phyloP scores from a whole-genome alignment of 495 filamentous ascomycete species.

The Hypomontagnella submonticulosa region DNA sequence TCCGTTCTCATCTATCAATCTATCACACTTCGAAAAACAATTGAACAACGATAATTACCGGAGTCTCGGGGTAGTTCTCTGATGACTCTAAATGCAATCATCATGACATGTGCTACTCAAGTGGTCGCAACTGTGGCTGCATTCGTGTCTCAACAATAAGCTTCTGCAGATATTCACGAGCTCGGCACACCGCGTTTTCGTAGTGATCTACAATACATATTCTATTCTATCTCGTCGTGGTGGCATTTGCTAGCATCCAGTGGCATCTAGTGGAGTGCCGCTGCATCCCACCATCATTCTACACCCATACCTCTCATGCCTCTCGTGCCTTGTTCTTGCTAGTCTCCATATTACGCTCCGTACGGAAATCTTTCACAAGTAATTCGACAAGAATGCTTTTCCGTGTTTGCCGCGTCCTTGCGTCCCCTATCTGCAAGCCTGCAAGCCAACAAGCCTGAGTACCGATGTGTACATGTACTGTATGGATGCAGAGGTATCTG shows the following conservation, averaged over 20 bases:
- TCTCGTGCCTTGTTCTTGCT: neutral
- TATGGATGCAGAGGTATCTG: slow-evolving; percentile 20
- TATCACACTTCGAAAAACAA: neutral
- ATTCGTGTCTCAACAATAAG: slow-evolving; percentile 16
- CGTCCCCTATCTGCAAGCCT: neutral
- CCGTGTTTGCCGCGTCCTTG: slow-evolving; percentile 28
- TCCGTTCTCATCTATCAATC: neutral
- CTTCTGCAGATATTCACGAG: slow-evolving; percentile 25
- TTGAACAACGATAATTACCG: neutral
- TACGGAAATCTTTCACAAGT: slow-evolving; percentile 4
- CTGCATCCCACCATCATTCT: slow-evolving; percentile 21
- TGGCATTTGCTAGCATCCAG: slow-evolving; percentile 19
- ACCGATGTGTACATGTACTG: slow-evolving; percentile 7
- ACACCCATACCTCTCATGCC: slow-evolving; percentile 7
- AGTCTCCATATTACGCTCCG: slow-evolving; percentile 5
- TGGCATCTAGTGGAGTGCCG: slow-evolving; percentile 29
- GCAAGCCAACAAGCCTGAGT: neutral
- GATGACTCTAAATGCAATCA: slow-evolving; percentile 4
- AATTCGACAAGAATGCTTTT: slow-evolving; percentile 19
- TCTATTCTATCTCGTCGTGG: slow-evolving; percentile 15
- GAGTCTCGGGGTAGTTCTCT: slow-evolving; percentile 1
- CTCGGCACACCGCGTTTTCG: slow-evolving; percentile 43
- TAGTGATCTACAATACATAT: slow-evolving; percentile 27
- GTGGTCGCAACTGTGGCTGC: slow-evolving; percentile 9
- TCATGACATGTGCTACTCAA: slow-evolving; percentile 7